These are phyloP conservation scores for Talaromyces amestolkiae DNA, from an alignment of 2,329 filamentous ascomycete species.

Conservation along the genomic window DNA sequence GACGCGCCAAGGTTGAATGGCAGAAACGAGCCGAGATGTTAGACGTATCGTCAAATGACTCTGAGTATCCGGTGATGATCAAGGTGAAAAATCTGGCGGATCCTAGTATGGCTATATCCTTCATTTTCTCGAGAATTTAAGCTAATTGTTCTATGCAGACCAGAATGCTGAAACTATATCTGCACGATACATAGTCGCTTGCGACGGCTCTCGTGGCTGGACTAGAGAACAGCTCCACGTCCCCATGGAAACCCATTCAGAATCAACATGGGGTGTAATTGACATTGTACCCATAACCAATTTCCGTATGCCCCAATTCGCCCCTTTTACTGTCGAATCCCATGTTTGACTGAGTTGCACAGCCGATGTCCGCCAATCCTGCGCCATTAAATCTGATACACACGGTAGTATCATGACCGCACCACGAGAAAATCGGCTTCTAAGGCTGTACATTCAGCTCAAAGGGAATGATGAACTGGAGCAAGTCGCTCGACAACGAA, in stretches of 20 bases:
- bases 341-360: background rate
- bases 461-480: slow-evolving; percentile 40
- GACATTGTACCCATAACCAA: slow-evolving; percentile 56
- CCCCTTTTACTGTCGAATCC: background rate
- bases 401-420: slow-evolving; percentile 63
- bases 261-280: slow-evolving; percentile 44
- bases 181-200: slow-evolving; percentile 65
- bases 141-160: background rate
- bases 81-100: background rate
- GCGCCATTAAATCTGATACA: slow-evolving; percentile 54
- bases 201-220: slow-evolving; percentile 68
- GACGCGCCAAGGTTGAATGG: background rate
- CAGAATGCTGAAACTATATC: slow-evolving; percentile 37
- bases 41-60: background rate
- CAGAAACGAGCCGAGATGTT: background rate
- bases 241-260: slow-evolving; percentile 55
- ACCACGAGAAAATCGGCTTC: slow-evolving; percentile 63
- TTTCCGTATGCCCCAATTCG: slow-evolving; percentile 41
- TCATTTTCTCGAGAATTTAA: background rate
- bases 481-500: background rate
- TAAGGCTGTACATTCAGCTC: slow-evolving; percentile 65
- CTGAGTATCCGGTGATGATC: background rate
- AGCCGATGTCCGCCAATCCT: slow-evolving; percentile 57
- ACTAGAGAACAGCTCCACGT: slow-evolving; percentile 58
- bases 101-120: background rate